Percentiles rank a stretch among this genome's conserved stretches.
Conservation (phyloP, 2,329 filamentous ascomycete species). For the Alternaria angustiovoidea region DNA sequence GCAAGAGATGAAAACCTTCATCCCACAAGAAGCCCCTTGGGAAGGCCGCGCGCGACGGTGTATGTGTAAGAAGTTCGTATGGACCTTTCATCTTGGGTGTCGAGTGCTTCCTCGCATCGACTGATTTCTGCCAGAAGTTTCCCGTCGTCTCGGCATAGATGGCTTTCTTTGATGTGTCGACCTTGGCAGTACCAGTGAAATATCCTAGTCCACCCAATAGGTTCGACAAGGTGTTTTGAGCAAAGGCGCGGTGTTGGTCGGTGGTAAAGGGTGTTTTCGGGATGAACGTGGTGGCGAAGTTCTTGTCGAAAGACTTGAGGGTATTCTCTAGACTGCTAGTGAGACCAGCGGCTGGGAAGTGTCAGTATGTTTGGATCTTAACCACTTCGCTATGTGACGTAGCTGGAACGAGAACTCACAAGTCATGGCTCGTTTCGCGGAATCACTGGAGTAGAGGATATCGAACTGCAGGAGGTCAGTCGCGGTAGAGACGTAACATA, state of each 20-base stretch:
- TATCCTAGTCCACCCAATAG: constrained; percentile 91
- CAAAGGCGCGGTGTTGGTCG: constrained; percentile 76
- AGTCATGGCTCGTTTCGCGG: constrained; percentile 63
- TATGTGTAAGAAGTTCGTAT: constrained; percentile 84
- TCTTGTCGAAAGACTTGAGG: constrained; percentile 72
- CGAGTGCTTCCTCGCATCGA: constrained; percentile 73
- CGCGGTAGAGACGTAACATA: neutral
- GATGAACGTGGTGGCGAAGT: constrained; percentile 74
- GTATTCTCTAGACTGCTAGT: constrained; percentile 71
- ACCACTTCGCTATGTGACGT: neutral
- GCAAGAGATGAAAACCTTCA: constrained; percentile 91
- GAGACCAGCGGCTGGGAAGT: constrained; percentile 62
- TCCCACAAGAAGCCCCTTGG: constrained; percentile 97
- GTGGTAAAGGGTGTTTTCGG: constrained; percentile 78
- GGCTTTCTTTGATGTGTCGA: constrained; percentile 84
- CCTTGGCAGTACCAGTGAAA: constrained; percentile 84
- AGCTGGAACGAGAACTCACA: constrained; percentile 48
- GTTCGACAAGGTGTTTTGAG: constrained; percentile 88
- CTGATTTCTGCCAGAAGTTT: constrained; percentile 91
- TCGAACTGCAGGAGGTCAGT: constrained; percentile 70
- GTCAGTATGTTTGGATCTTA: constrained; percentile 15
- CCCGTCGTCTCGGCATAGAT: constrained; percentile 95
- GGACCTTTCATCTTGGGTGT: constrained; percentile 77
- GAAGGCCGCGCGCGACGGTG: constrained; percentile 92
- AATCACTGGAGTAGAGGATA: constrained; percentile 84